Evolutionary conservation across 2,329 filamentous ascomycete species (phyloP), one percentile per base, ranked within the genome.

Genomic region (Furcasterigmium furcatum): DNA sequence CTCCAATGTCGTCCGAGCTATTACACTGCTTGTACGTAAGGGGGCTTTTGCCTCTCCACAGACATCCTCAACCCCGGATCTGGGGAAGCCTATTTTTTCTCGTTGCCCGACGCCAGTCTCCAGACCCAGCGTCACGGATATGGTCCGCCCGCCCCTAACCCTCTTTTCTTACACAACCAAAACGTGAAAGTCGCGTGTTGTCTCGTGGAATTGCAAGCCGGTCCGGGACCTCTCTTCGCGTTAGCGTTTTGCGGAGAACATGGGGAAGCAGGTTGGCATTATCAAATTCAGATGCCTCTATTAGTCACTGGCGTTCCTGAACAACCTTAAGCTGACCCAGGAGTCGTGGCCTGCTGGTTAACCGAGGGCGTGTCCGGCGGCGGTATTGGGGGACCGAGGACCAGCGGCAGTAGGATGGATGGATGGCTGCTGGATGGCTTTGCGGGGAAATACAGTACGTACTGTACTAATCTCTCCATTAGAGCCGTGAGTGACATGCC

Each of bases 291-390:
- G 13, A 21, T 19, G 29, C 29, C 40, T 42, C 40, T 42, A 42
- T 42, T 42, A 42, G 40, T 42, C 40, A 42, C 29, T 42, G 40
- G 40, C 40, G 40, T 22, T 34, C 14, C 40, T 42, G 9, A 9
- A 18, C 34, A 36, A 36, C 34, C 34, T 36, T 36, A 36, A 36
- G 5, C 30, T 18, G 14, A 16, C 18, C n/a, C n/a, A 16, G 16
- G 8, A 18, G 30, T 14, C 30, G 5, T 19, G 7, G 30, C 12
- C 18, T 16, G 13, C 30, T 13, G 30, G 30, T 16, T 36, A 36
- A 20, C 34, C 34, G 34, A 36, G 34, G n/a, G n/a, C n/a, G 9
- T 36, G 34, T 32, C 30, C 30, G 30, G 30, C 14, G 30, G 30
- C 18, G 30, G 30, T 30, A 18, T n/a, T 34, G 30, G 14, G 14